A percentile compares a stretch with the other conserved stretches of the same genome.
These are phyloP conservation scores for Rhizopus sp. DNA, from an alignment of 371 early-diverging fungal genomes.

Conservation along the genomic window DNA sequence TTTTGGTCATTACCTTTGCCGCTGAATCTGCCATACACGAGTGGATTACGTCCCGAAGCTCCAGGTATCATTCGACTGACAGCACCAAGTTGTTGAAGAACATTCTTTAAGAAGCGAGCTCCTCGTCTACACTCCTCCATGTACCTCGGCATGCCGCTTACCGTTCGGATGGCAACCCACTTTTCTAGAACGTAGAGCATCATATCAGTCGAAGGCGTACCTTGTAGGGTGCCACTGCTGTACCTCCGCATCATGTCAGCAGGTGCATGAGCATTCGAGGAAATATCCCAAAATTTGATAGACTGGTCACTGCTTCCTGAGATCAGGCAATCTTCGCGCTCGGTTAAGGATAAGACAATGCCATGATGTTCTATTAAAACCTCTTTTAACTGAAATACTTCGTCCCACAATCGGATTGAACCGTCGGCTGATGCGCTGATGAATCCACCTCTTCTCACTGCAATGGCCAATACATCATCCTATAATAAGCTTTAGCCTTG, in stretches of 20 bases:
- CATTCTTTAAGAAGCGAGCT: conserved; percentile 71
- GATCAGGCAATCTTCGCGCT: conserved; percentile 59
- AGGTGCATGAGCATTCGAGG: conserved; percentile 9
- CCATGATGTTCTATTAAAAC: conserved; percentile 64
- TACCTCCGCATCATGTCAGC: conserved; percentile 24
- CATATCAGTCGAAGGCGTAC: conserved; percentile 45
- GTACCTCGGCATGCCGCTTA: conserved; percentile 65
- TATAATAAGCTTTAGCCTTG: conserved; percentile 5
- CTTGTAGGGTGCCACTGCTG: conserved; percentile 16
- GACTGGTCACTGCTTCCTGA: conserved; percentile 72
- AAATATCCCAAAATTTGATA: conserved; percentile 58
- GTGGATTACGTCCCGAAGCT: conserved; percentile 67
- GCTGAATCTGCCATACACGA: conserved; percentile 75
- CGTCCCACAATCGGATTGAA: conserved; percentile 73
- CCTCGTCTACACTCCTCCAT: conserved; percentile 78
- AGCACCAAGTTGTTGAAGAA: conserved; percentile 76
- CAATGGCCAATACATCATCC: conserved; percentile 73
- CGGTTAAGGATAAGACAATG: conserved; percentile 66
- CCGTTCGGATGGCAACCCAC: conserved; percentile 72
- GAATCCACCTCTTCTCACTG: conserved; percentile 48
- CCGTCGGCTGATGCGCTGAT: conserved; percentile 81
- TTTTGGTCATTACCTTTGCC: conserved; percentile 28
- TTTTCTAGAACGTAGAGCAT: conserved; percentile 68
- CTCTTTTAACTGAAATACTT: conserved; percentile 66
- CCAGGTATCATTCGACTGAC: conserved; percentile 70